Evolutionary conservation across 768 basidiomycete genomes (phyloP).

Genomic region (Trametes maxima): DNA sequence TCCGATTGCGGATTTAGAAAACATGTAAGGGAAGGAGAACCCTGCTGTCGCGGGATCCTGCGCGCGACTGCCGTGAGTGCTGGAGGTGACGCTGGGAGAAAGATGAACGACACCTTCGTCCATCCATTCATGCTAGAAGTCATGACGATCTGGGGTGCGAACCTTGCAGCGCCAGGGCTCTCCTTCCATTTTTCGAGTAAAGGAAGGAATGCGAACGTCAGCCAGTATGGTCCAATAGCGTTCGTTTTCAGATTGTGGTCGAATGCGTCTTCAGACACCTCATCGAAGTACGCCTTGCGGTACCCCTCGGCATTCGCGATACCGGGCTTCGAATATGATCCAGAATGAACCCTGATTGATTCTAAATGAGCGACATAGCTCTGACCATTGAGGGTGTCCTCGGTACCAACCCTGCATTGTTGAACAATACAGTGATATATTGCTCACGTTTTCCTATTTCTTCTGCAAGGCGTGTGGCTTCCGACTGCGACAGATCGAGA

Average conservation of each 20-base stretch:
- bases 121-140: slow-evolving; percentile 56
- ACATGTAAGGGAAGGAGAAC: slow-evolving; percentile 47
- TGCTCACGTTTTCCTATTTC: slow-evolving; percentile 41
- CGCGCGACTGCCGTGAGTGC: neutral
- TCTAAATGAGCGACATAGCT: no score
- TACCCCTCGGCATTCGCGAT: slow-evolving; percentile 40
- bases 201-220: slow-evolving; percentile 58
- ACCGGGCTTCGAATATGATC: slow-evolving; percentile 32
- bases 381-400: no score
- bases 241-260: slow-evolving; percentile 42
- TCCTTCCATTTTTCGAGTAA: slow-evolving; percentile 51
- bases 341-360: slow-evolving; percentile 30
- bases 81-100: no score
- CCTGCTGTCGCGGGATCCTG: slow-evolving; percentile 47
- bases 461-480: slow-evolving; percentile 45
- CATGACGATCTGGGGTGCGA: slow-evolving; percentile 52
- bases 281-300: slow-evolving; percentile 43
- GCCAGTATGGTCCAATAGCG: slow-evolving; percentile 53
- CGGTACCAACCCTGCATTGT: slow-evolving; percentile 44
- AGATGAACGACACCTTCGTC: slow-evolving; percentile 41
- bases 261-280: slow-evolving; percentile 41
- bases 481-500: slow-evolving; percentile 33
- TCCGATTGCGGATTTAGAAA: slow-evolving; percentile 50
- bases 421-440: slow-evolving; percentile 50
- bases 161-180: slow-evolving; percentile 33